phyloP scores from a whole-genome alignment of 306 rosid species.

The Trifolium fragiferum region DNA sequence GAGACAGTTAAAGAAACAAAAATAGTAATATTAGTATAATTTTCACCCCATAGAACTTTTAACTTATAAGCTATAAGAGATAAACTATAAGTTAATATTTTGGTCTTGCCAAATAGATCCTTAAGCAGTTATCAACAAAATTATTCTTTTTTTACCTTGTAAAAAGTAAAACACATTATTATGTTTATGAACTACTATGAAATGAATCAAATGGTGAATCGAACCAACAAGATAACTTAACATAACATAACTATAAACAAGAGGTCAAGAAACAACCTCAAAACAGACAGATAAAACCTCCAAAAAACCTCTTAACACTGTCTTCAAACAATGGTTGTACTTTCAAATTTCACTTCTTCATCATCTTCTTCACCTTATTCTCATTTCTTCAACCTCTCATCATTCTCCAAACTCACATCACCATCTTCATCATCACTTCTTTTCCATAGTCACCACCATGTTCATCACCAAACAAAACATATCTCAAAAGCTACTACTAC shows the following conservation, averaged over 20 bases:
- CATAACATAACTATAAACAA: slow-evolving; percentile 65
- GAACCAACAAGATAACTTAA: slow-evolving; percentile 24
- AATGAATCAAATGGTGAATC: not conserved
- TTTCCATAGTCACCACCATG: slow-evolving; percentile 44
- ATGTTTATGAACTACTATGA: no score
- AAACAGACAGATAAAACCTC: slow-evolving; percentile 30
- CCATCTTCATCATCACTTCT: slow-evolving; percentile 53
- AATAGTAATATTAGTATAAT: no score
- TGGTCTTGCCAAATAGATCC: no score
- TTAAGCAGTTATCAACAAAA: no score
- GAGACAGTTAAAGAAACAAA: no score
- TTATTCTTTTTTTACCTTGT: no score
- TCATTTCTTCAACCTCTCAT: slow-evolving; percentile 38
- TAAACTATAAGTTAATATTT: no score
- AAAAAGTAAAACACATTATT: no score
- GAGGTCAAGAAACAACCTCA: slow-evolving; percentile 44
- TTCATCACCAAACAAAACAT: slow-evolving; percentile 42
- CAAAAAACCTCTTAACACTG: not conserved
- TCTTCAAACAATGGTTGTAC: slow-evolving; percentile 22
- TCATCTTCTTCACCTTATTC: slow-evolving; percentile 22
- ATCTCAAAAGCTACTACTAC: slow-evolving; percentile 2
- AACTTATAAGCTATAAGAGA: no score
- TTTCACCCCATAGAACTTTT: no score
- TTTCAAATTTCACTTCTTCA: slow-evolving; percentile 33
- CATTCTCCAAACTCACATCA: slow-evolving; percentile 47